Evolutionary conservation across 768 basidiomycete genomes (phyloP).

Genomic region (Coprinopsis marcescibilis): DNA sequence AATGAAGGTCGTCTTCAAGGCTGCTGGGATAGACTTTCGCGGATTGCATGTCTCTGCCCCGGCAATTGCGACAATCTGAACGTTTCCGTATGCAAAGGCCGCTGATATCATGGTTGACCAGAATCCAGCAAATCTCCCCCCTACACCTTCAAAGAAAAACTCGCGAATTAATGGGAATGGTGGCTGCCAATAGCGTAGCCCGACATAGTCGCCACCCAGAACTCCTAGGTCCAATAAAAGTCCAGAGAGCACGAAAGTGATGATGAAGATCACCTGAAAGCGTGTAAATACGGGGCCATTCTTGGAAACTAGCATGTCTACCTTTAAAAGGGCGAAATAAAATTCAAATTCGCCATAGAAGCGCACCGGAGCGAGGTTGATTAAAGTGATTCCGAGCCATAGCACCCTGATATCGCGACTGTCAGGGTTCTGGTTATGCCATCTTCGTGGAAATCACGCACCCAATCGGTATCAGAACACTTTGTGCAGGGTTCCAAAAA

Average conservation of each 20-base stretch:
- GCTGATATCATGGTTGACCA: slow-evolving; percentile 31
- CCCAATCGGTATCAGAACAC: slow-evolving; percentile 22
- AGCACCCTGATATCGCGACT: slow-evolving; percentile 17
- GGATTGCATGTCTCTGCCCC: slow-evolving; percentile 62
- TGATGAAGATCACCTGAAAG: slow-evolving; percentile 33
- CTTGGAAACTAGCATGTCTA: slow-evolving; percentile 4
- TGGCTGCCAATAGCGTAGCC: slow-evolving; percentile 42
- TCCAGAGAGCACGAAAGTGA: slow-evolving; percentile 29
- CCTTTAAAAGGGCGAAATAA: slow-evolving; percentile 38
- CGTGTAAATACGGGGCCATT: not conserved
- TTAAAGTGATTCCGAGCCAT: slow-evolving; percentile 25
- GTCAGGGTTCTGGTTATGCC: not conserved
- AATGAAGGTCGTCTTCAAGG: slow-evolving; percentile 50
- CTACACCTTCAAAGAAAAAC: slow-evolving; percentile 23
- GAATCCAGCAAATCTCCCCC: slow-evolving; percentile 49
- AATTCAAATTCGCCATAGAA: slow-evolving; percentile 54
- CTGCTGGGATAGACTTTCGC: slow-evolving; percentile 57
- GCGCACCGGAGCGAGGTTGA: slow-evolving; percentile 37
- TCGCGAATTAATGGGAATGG: slow-evolving; percentile 25
- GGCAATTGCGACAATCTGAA: slow-evolving; percentile 38
- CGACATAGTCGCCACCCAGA: slow-evolving; percentile 38
- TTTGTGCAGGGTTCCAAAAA: slow-evolving; percentile 25
- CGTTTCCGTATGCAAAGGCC: slow-evolving; percentile 64
- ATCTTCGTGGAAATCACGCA: slow-evolving; percentile 1
- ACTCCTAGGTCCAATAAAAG: slow-evolving; percentile 46